Conservation (phyloP, 179 eudicot genomes). For the Amaranthus tricolor region DNA sequence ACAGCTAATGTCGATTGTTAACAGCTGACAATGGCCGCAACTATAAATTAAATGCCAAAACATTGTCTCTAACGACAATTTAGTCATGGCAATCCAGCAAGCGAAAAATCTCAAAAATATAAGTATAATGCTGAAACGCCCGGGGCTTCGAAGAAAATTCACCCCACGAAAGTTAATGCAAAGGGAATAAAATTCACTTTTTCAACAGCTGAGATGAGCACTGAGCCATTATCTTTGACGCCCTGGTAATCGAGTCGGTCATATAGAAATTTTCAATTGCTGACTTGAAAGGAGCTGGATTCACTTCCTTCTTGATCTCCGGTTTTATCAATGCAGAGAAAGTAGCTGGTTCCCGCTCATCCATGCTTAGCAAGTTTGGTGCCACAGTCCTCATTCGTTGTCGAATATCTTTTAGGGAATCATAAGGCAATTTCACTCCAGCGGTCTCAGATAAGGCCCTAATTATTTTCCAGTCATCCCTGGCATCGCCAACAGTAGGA, state of each 20-base stretch:
- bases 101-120: conserved; percentile 3
- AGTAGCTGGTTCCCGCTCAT: conserved; percentile 73
- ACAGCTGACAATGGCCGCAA: conserved; percentile 25
- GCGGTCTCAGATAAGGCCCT: conserved; percentile 91
- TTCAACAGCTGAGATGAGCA: conserved; percentile 73
- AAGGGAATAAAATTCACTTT: conserved; percentile 38
- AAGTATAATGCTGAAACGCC: conserved; percentile 17
- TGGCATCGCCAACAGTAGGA: conserved; percentile 93
- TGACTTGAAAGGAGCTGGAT: conserved; percentile 49
- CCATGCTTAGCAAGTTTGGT: conserved; percentile 70
- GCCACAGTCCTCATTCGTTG: conserved; percentile 74
- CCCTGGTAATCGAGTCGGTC: conserved; percentile 93
- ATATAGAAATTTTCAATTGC: conserved; percentile 86
- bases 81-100: conserved; percentile 21
- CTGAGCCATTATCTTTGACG: conserved; percentile 98
- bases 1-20: conserved; percentile 11
- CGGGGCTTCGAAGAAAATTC: conserved; percentile 17
- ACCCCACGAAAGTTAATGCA: conserved; percentile 24
- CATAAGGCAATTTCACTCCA: conserved; percentile 70
- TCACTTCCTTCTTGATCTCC: conserved; percentile 39
- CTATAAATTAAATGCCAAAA: conserved; percentile 26
- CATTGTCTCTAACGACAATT: conserved; percentile 17
- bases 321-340: conserved; percentile 65
- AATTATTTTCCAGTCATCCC: conserved; percentile 95
- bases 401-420: conserved; percentile 53